Base-by-base conservation (phyloP, 2,329 filamentous ascomycete species). In the Pezicula neosporulosa region DNA sequence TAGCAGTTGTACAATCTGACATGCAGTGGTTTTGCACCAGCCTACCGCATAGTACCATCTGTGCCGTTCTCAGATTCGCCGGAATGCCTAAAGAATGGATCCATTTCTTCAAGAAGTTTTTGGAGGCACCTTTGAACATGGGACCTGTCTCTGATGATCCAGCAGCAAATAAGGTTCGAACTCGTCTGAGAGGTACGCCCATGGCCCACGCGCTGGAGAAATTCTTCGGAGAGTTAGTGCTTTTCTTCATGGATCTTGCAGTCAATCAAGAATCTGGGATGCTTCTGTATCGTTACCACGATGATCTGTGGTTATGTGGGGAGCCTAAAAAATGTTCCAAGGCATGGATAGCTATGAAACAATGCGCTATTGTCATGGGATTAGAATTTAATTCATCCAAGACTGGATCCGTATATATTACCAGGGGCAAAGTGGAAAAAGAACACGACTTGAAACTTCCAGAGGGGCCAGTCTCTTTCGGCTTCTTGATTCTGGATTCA, bases 241-340 rank as follows among this genome's bases (percentile, higher is more conserved):
- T 87, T 0, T 87, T 86, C 60, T 82, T 79, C 53, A 77, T 87
- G 61, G 84, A 87, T 60, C 81, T 82, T 58, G 75, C 81, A 0
- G 76, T 87, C 47, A 87, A 86, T 51, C 75, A 80, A 51, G 68
- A 71, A 5, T 81, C 82, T 0, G 81, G 81, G 0, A 68, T 70
- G 4, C 70, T 74, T 16, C 65, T 86, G 6, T 83, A 83, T 64
- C 77, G 84, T 9, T 71, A 85, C 43, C 77, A 84, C 44, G 83
- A 86, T 56, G 82, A 86, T 56, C 71, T 86, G 39, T 87, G 82
- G 82, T 81, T 86, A 61, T 86, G 83, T 78, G 75, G 77, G 9
- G 71, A 81, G 10, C 75, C 81, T 45, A 58, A 66, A 6, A 70
- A 69, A 3, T 79, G 77, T 19, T 70, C 74, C n/a, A 70, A 72